These are phyloP conservation scores for Daldinia sp. DNA, from an alignment of 2,329 filamentous ascomycete genomes.

Conservation along the genomic window DNA sequence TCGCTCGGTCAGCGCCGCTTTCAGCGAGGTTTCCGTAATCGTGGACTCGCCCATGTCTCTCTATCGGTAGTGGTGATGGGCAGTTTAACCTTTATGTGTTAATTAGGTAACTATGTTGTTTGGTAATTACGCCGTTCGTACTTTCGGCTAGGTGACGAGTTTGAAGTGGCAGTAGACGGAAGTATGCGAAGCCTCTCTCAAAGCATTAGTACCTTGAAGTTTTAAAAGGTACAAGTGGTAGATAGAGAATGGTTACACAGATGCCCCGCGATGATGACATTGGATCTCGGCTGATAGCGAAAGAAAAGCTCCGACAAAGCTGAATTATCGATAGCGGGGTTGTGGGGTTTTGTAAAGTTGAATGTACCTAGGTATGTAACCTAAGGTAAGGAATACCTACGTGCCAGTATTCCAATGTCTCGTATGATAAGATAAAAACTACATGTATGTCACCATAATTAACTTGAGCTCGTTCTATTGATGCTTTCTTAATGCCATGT, in stretches of 20 bases:
- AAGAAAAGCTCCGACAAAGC: constrained; percentile 17
- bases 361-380: background rate
- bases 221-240: background rate
- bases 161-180: too few species aligned
- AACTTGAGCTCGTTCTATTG: background rate
- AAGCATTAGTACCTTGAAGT: background rate
- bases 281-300: constrained; percentile 10
- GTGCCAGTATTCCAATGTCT: too few species aligned
- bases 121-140: background rate
- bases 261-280: constrained; percentile 43
- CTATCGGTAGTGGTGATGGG: background rate
- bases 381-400: too few species aligned
- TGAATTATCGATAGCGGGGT: constrained; percentile 23
- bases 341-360: constrained; percentile 1
- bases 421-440: constrained; percentile 1
- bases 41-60: constrained; percentile 64
- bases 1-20: constrained; percentile 74
- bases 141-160: background rate
- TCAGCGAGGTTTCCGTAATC: constrained; percentile 80
- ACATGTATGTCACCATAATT: background rate
- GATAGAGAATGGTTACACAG: constrained; percentile 3
- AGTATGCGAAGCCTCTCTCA: background rate
- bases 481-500: constrained; percentile 17
- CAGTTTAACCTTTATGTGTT: too few species aligned
- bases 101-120: background rate